phyloP scores from a whole-genome alignment of 495 filamentous ascomycete genomes.

The Talaromyces borbonicus region DNA sequence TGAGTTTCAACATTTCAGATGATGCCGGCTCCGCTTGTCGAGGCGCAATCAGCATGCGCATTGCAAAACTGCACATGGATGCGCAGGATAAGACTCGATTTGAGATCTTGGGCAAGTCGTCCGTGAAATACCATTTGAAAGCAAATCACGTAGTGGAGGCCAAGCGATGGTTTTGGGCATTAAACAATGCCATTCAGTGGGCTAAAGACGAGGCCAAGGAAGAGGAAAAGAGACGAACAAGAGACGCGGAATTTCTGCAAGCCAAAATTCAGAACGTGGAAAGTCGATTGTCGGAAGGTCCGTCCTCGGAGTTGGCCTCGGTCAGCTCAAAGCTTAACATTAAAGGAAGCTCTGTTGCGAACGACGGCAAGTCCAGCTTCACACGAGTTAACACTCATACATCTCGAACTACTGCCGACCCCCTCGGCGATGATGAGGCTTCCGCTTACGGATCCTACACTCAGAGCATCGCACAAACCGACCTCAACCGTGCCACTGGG shows the following conservation, averaged over 20 bases:
- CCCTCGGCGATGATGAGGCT: slow-evolving; percentile 45
- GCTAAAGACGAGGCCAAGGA: slow-evolving; percentile 92
- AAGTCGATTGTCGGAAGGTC: slow-evolving; percentile 21
- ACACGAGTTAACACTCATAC: slow-evolving; percentile 32
- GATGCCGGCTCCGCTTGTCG: slow-evolving; percentile 76
- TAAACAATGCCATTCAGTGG: slow-evolving; percentile 98
- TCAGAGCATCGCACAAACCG: slow-evolving; percentile 42
- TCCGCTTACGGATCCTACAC: slow-evolving; percentile 49
- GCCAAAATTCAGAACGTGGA: slow-evolving; percentile 56
- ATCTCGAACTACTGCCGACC: slow-evolving; percentile 43
- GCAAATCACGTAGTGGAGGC: slow-evolving; percentile 93
- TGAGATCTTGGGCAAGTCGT: slow-evolving; percentile 94
- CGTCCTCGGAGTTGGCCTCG: slow-evolving; percentile 20
- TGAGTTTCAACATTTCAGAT: slow-evolving; percentile 37
- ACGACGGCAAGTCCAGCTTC: slow-evolving; percentile 27
- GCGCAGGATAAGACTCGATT: slow-evolving; percentile 94
- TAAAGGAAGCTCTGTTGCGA: slow-evolving; percentile 28
- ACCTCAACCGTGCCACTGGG: slow-evolving; percentile 35
- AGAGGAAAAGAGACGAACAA: slow-evolving; percentile 64
- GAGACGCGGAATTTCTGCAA: slow-evolving; percentile 66
- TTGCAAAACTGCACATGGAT: slow-evolving; percentile 90
- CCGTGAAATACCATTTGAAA: slow-evolving; percentile 96
- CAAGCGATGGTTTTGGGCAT: slow-evolving; percentile 93
- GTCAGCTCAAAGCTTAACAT: slow-evolving; percentile 24
- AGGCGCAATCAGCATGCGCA: slow-evolving; percentile 96